phyloP scores from a whole-genome alignment of 805 yeast species.

The Naumovozyma baii region DNA sequence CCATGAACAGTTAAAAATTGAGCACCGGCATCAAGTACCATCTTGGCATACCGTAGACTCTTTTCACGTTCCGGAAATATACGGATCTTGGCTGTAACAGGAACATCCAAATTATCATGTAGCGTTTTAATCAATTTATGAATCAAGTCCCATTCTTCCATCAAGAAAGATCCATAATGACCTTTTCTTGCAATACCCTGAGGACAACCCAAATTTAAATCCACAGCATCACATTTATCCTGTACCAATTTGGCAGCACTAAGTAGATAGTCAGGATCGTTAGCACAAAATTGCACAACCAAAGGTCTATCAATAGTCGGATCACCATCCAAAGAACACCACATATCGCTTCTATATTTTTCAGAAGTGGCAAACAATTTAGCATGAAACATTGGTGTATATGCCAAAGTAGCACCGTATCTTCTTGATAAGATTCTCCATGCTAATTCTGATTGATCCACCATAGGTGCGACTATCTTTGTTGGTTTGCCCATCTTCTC shows the following conservation, averaged over 20 bases:
- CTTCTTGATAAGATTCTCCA: slow-evolving; percentile 83
- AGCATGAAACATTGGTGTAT: slow-evolving; percentile 97
- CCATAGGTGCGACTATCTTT: slow-evolving; percentile 96
- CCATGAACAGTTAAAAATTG: slow-evolving; percentile 94
- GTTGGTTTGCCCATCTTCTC: slow-evolving; percentile 63
- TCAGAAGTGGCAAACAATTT: slow-evolving; percentile 75
- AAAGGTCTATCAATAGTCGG: slow-evolving; percentile 65
- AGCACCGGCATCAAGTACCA: slow-evolving; percentile 89
- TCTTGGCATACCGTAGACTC: slow-evolving; percentile 74
- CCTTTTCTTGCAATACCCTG: slow-evolving; percentile 96
- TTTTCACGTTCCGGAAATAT: slow-evolving; percentile 79
- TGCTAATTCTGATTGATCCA: slow-evolving; percentile 90
- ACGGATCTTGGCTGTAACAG: slow-evolving; percentile 93
- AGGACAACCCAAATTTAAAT: slow-evolving; percentile 93
- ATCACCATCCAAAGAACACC: slow-evolving; percentile 68
- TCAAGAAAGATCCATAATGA: slow-evolving; percentile 85
- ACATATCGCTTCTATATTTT: slow-evolving; percentile 69
- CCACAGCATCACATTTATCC: slow-evolving; percentile 89
- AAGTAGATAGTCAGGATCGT: slow-evolving; percentile 77
- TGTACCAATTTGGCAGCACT: slow-evolving; percentile 75
- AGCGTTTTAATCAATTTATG: slow-evolving; percentile 59
- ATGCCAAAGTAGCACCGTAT: slow-evolving; percentile 89
- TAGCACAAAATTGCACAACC: slow-evolving; percentile 93
- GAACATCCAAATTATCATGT: slow-evolving; percentile 66
- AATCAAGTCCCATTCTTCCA: slow-evolving; percentile 94